These are phyloP conservation scores for Dictyostelium purpureum DNA, from an alignment of 78 protist genomes.

Conservation along the genomic window DNA sequence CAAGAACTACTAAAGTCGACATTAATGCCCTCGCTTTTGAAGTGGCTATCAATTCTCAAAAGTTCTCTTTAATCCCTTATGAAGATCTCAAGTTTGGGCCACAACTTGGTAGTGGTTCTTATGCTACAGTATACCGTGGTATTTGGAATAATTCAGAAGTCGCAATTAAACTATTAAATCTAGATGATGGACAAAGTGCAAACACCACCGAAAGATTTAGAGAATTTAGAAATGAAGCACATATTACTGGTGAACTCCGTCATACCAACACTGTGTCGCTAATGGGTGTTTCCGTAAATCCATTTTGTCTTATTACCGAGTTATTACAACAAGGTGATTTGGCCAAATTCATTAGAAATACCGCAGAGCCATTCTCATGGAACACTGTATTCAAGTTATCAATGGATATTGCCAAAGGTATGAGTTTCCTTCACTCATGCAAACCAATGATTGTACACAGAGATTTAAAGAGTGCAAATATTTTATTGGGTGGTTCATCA, in stretches of 20 bases:
- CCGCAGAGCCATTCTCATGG: constrained; percentile 44
- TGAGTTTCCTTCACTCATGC: constrained; percentile 72
- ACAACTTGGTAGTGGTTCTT: constrained; percentile 61
- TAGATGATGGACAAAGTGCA: constrained; percentile 13
- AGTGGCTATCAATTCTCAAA: constrained; percentile 10
- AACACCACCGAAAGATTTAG: constrained; percentile 52
- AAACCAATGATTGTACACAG: constrained; percentile 81
- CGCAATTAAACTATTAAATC: constrained; percentile 49
- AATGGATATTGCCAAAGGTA: constrained; percentile 71
- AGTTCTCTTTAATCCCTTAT: constrained; percentile 62
- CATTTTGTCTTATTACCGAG: constrained; percentile 68
- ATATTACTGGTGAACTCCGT: constrained; percentile 50
- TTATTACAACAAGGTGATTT: constrained; percentile 46
- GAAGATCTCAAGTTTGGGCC: constrained; percentile 59
- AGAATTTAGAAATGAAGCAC: constrained; percentile 78
- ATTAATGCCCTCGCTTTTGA: constrained; percentile 49
- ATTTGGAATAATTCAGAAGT: constrained; percentile 61
- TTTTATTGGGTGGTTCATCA: constrained; percentile 25
- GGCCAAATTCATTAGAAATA: constrained; percentile 41
- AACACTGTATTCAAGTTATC: constrained; percentile 22
- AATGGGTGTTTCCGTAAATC: constrained; percentile 57
- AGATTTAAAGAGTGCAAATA: constrained; percentile 80
- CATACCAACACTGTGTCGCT: constrained; percentile 62
- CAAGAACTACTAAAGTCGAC: background rate
- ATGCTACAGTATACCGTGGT: constrained; percentile 71